Percentiles rank a stretch among this genome's conserved stretches.
phyloP scores from a whole-genome alignment of 345 rosid genomes.

The Dipteronia sinensis region DNA sequence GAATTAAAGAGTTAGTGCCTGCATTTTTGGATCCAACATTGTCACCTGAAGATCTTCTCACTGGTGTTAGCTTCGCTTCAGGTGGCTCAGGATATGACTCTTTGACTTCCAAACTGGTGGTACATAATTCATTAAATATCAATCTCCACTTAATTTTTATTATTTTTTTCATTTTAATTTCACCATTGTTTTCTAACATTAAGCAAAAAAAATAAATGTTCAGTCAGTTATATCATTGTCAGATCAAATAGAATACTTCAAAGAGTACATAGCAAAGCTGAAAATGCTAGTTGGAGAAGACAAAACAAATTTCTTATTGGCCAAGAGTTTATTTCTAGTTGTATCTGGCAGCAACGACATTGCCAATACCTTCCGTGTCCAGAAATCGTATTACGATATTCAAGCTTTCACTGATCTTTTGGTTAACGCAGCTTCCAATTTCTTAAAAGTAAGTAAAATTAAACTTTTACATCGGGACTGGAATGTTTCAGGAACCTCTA shows the following conservation, averaged over 20 bases:
- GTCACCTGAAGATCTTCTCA: conserved; percentile 50
- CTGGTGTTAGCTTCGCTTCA: conserved; percentile 82
- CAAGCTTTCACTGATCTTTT: conserved; percentile 45
- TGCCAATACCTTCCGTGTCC: conserved; percentile 50
- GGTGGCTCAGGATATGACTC: conserved; percentile 84
- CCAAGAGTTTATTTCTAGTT: conserved; percentile 41
- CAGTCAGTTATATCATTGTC: conserved; percentile 50
- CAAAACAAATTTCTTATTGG: conserved; percentile 38
- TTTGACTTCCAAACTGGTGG: conserved; percentile 54
- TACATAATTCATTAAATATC: conserved; percentile 12
- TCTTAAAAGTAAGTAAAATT: conserved; percentile 40
- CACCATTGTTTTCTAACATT: background rate
- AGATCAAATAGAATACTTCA: conserved; percentile 45
- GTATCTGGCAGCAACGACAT: conserved; percentile 66
- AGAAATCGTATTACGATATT: conserved; percentile 44
- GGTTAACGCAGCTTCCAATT: conserved; percentile 44
- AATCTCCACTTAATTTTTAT: too few species aligned
- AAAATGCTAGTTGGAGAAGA: conserved; percentile 50
- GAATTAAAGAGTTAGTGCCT: conserved; percentile 58
- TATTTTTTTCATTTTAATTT: too few species aligned
- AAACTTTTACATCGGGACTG: background rate
- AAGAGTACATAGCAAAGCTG: conserved; percentile 51
- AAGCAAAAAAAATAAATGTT: background rate
- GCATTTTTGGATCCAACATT: conserved; percentile 60
- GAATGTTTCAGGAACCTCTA: background rate